Base-by-base conservation (phyloP, 495 filamentous ascomycete species). In the Haplographium delicatum region DNA sequence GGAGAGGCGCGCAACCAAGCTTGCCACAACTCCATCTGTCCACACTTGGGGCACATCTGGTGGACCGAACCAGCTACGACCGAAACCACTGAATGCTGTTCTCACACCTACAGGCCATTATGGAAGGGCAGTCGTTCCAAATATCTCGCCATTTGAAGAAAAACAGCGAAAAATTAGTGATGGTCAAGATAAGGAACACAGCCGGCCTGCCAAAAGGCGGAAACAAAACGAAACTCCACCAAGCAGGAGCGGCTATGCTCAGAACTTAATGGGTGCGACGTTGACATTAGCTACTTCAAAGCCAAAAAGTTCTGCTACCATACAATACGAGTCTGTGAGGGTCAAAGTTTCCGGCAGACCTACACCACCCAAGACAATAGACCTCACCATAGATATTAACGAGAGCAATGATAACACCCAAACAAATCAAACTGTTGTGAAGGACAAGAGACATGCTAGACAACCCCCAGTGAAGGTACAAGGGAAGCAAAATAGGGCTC, bases 91-190 rank as follows among this genome's bases (percentile, higher is more conserved):
- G 5, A 69, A 70, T 51, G 51, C 66, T 9, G 39, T 77, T 5
- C 62, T 79, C 9, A 72, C 69, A 0, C 72, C 75, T 13, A 69
- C 66, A 11, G 69, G 75, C 1, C 73, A 75, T 38, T 66, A 77
- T 58, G 73, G 73, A 9, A 73, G 73, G 39, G 76, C 76, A 28
- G 40, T 66, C 4, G 54, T 77, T 4, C 66, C 72, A 1, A 64
- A 50, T 26, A 66, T 68, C 34, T 78, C 75, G 1, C 75, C 75
- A 0, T 79, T 74, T 39, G 75, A 79, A 53, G 68, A 73, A 31
- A 65, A 71, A 24, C 68, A 71, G 44, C 64, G 53, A 34, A 27
- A 23, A 3, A 26, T 18, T n/a, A 39, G 23, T 16, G 50, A 5
- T 6, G 44, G 38, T 15, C 20, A 16, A 24, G 11, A 34, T 5